Percentiles rank a stretch among this genome's conserved stretches.
phyloP scores from a whole-genome alignment of 2,329 filamentous ascomycete genomes.

The Ophiostoma fasciatum region DNA sequence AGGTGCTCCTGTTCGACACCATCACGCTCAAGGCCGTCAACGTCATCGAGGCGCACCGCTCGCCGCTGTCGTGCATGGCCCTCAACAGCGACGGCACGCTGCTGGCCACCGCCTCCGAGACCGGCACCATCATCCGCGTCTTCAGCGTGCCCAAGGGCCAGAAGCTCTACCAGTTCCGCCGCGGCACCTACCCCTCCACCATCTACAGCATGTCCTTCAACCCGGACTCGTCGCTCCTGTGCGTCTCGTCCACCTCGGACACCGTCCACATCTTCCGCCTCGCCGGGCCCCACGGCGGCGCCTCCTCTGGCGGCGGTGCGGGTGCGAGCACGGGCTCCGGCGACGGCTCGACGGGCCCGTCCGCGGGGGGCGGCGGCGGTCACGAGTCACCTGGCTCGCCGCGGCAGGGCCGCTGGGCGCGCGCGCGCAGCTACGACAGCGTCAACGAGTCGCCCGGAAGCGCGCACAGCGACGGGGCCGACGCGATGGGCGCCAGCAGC shows the following conservation, averaged over 20 bases:
- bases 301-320: conserved; percentile 6
- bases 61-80: conserved; percentile 77
- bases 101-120: conserved; percentile 89
- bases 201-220: conserved; percentile 99
- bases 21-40: conserved; percentile 83
- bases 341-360: too few relatives aligned
- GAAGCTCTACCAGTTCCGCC: conserved; percentile 90
- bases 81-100: conserved; percentile 86
- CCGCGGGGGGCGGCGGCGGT: too few relatives aligned
- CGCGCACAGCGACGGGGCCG: conserved; percentile 31
- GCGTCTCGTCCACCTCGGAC: conserved; percentile 90
- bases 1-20: conserved; percentile 87
- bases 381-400: too few relatives aligned
- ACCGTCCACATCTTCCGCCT: conserved; percentile 95
- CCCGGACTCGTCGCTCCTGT: conserved; percentile 78
- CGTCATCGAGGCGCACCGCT: conserved; percentile 87
- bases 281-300: conserved; percentile 28
- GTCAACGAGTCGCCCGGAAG: conserved; percentile 36
- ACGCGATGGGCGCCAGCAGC: conserved; percentile 17
- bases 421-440: conserved; percentile 39
- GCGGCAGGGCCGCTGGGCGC: conserved; percentile 35
- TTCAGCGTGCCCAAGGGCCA: conserved; percentile 83
- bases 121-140: conserved; percentile 91
- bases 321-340: too few relatives aligned
- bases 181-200: conserved; percentile 85